Base-by-base conservation (phyloP, 208 protist genomes). In the Trypanosoma brucei region DNA sequence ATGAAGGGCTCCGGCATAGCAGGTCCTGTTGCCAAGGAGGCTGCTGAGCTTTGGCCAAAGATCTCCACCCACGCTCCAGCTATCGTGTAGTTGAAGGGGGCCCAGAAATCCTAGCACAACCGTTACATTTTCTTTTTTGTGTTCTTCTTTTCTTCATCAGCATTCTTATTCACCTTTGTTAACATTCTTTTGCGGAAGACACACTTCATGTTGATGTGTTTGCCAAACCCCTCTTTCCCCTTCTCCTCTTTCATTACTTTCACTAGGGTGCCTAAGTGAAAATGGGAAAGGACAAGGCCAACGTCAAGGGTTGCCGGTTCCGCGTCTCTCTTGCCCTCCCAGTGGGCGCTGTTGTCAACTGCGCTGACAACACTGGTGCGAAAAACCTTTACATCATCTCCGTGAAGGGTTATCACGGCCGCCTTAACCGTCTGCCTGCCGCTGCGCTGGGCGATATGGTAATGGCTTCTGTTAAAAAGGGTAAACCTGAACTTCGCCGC, bases 361-460 rank as follows among this genome's bases (percentile, higher is more conserved):
- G 98, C 82, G 98, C 98, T 59, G 98, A 99, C 86, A 99, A 99
- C 97, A 99, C 97, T 55, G 99, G 99, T 50, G 99, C 98, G 69
- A 99, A 99, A 92, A 99, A 99, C 85, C 85, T 99, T 60, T 99
- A 99, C 88, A 84, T 99, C 76, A 99, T 99, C 76, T 87, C 98
- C 70, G 98, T 99, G 49, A 97, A 97, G 79, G 94, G 96, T 55
- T 94, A 98, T 75, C 93, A 98, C 72, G 98, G 98, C 66, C 90
- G 98, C 65, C 92, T 99, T 13, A 99, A 99, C 87, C 91, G 98
- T 69, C 84, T 99, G 54, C 99, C 99, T 40, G 73, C 92, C 44
- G 98, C 98, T 45, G 92, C 91, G 51, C 86, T 99, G 64, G 98
- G 98, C 59, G 97, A 99, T 83, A 99, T 99, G 88, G 91, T 99